These are phyloP conservation scores for Cercospora canescens DNA, from an alignment of 2,329 filamentous ascomycete species.

Conservation along the genomic window DNA sequence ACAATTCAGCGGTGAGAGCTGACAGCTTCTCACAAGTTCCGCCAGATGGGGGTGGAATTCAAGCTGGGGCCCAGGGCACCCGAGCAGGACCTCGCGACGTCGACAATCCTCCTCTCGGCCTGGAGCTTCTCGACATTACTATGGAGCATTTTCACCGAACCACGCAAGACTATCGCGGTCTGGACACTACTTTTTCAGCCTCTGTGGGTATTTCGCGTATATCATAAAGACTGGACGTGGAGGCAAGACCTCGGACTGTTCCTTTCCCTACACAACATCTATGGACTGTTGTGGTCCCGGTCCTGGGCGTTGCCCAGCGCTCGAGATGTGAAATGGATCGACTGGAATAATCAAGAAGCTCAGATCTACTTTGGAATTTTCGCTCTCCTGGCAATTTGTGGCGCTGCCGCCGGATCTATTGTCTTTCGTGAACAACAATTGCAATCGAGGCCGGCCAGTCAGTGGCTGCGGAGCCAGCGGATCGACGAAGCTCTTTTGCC, in stretches of 20 bases:
- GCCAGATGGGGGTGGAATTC: background rate
- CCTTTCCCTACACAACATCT: slow-evolving; percentile 27
- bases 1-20: background rate
- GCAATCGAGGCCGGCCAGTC: slow-evolving; percentile 13
- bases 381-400: slow-evolving; percentile 31
- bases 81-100: slow-evolving; percentile 1
- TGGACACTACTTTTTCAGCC: slow-evolving; percentile 34
- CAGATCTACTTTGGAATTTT: slow-evolving; percentile 31
- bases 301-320: slow-evolving; percentile 25
- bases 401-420: slow-evolving; percentile 32
- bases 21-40: background rate
- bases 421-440: slow-evolving; percentile 31
- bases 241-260: slow-evolving; percentile 30
- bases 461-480: slow-evolving; percentile 18
- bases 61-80: background rate
- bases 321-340: slow-evolving; percentile 13
- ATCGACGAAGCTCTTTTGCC: slow-evolving; percentile 38
- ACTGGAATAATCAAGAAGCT: slow-evolving; percentile 20
- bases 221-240: slow-evolving; percentile 27
- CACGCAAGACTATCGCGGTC: slow-evolving; percentile 31
- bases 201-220: slow-evolving; percentile 30
- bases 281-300: slow-evolving; percentile 25
- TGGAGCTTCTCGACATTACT: slow-evolving; percentile 31
- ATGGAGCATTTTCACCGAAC: slow-evolving; percentile 36
- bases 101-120: slow-evolving; percentile 22